Evolutionary conservation across 306 rosid genomes (phyloP).

Genomic region (Neltuma alba): DNA sequence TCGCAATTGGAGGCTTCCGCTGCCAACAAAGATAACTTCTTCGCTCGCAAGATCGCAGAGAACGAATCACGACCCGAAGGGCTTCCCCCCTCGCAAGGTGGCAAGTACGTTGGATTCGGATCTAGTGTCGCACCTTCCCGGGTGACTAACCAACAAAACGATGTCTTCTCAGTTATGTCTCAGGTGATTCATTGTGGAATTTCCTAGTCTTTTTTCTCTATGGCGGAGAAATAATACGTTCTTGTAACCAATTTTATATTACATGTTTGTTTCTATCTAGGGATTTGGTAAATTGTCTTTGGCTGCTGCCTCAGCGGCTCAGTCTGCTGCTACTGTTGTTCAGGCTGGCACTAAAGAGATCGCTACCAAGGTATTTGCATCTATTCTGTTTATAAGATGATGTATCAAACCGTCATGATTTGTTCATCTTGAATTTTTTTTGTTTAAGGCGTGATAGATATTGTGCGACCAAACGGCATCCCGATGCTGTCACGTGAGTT

Average conservation of each 20-base stretch:
- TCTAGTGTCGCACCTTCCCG: slow-evolving; percentile 60
- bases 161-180: slow-evolving; percentile 82
- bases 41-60: slow-evolving; percentile 66
- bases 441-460: slow-evolving; percentile 2
- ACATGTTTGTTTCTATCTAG: slow-evolving; percentile 43
- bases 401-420: neutral
- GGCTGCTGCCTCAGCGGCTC: slow-evolving; percentile 90
- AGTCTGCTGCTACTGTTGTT: slow-evolving; percentile 88
- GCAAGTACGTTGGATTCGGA: slow-evolving; percentile 97
- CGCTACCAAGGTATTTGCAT: slow-evolving; percentile 69
- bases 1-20: slow-evolving; percentile 88
- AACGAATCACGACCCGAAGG: slow-evolving; percentile 85
- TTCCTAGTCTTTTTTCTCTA: neutral
- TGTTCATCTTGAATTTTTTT: neutral
- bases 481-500: slow-evolving; percentile 1
- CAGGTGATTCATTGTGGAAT: slow-evolving; percentile 55
- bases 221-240: neutral
- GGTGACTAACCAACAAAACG: slow-evolving; percentile 54
- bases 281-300: slow-evolving; percentile 87
- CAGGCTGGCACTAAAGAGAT: slow-evolving; percentile 89
- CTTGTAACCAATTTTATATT: slow-evolving; percentile 1
- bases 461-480: neutral
- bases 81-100: slow-evolving; percentile 91
- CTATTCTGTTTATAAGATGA: neutral
- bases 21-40: slow-evolving; percentile 76